Evolutionary conservation across 2,329 filamentous ascomycete genomes (phyloP), one percentile per base, ranked within the genome.

Genomic region (Colletotrichum siamense): DNA sequence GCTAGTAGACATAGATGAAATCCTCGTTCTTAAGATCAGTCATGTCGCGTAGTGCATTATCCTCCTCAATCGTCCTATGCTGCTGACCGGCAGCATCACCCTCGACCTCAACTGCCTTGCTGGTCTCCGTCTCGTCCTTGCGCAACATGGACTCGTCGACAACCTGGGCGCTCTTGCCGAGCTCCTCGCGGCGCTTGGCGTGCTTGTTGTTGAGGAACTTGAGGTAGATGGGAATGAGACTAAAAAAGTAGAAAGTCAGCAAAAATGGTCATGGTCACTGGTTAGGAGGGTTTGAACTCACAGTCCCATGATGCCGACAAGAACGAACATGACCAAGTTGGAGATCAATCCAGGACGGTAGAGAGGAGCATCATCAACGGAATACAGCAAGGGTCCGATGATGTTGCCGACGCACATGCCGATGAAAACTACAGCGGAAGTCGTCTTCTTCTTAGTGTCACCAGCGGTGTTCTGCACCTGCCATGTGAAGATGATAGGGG

Each of bases 391-490:
- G 0, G 93, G 93, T 0, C 92, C 93, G 26, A 94, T 85, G 44
- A 94, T 91, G 78, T 95, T 94, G 8, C 93, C 93, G 2, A 89
- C 89, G 68, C 90, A 93, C 75, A 92, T 90, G 6, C 92, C 92
- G 63, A 94, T 88, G 79, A 94, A 93, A 2, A 94, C 85, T 8
- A 93, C 86, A 15, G 89, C 92, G 0, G 92, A 94, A 0, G 90
- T 93, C 12, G 90, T 89, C 80, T 94, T 94, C 77, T 91, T 91
- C 83, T 95, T 95, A 0, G 93, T 94, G 80, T 94, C 92, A 2
- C 93, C 93, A 0, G 90, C 93, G 0, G 93, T 93, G 78, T 93
- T 93, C 76, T 91, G 90, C 3, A 89, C 87, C 3, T 89, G 90
- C 91, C 91, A 92, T 0, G 90, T 89, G 78, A 91, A 92, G 55